phyloP scores from a whole-genome alignment of 1,139 yeast species.

The Suhomyces anneliseae region DNA sequence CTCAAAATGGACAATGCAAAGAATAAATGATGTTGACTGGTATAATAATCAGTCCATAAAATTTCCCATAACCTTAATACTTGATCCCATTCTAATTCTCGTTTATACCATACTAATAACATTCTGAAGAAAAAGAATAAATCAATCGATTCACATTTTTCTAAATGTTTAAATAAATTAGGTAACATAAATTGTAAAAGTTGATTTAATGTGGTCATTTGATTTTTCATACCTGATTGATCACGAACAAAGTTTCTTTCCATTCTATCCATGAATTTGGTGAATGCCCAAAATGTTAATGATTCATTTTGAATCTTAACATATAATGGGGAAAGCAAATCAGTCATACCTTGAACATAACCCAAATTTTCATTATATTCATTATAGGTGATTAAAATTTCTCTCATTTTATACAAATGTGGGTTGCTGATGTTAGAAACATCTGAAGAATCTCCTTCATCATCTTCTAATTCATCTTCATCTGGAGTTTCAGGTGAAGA shows the following conservation, averaged over 20 bases:
- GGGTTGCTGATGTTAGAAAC: conserved; percentile 58
- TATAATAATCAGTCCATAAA: conserved; percentile 81
- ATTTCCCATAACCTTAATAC: conserved; percentile 86
- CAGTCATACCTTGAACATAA: conserved; percentile 98
- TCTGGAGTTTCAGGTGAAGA: conserved; percentile 47
- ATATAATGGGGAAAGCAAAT: conserved; percentile 83
- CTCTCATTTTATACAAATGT: conserved; percentile 70
- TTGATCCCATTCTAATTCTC: conserved; percentile 84
- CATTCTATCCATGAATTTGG: conserved; percentile 90
- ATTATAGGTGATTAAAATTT: conserved; percentile 81
- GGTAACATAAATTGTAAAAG: conserved; percentile 89
- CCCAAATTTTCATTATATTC: conserved; percentile 83
- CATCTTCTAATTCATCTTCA: conserved; percentile 40
- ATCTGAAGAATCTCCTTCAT: conserved; percentile 47
- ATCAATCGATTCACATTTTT: conserved; percentile 83
- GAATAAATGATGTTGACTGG: conserved; percentile 85
- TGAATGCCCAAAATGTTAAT: conserved; percentile 85
- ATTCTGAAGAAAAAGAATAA: conserved; percentile 92
- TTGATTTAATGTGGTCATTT: conserved; percentile 79
- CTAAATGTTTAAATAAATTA: conserved; percentile 75
- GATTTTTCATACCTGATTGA: conserved; percentile 89
- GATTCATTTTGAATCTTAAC: conserved; percentile 76
- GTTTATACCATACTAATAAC: conserved; percentile 92
- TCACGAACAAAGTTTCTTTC: conserved; percentile 90
- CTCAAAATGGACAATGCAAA: conserved; percentile 85